Conservation (phyloP, 441 rosid species). For the Corymbia calophylla region DNA sequence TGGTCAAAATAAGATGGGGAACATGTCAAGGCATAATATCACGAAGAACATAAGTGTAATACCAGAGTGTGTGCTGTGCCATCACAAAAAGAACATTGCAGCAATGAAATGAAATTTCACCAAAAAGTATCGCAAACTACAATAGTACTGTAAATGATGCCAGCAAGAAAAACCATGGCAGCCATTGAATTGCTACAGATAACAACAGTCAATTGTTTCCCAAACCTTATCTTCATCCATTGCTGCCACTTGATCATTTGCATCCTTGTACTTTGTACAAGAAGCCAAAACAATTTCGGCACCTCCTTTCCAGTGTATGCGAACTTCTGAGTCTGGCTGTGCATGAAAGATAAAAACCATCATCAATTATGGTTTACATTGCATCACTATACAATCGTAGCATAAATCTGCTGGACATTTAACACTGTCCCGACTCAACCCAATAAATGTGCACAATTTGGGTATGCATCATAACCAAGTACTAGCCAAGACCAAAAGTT, state of each 20-base stretch:
- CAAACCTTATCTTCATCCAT: conserved; percentile 69
- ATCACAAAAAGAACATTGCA: neutral
- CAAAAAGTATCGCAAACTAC: neutral
- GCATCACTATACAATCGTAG: neutral
- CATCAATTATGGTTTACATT: neutral
- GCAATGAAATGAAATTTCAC: neutral
- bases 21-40: accelerated
- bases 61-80: neutral
- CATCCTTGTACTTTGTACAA: conserved; percentile 53
- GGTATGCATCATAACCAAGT: neutral
- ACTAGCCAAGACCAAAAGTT: neutral
- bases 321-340: conserved; percentile 67
- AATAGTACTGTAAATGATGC: neutral
- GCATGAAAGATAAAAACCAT: neutral
- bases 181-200: neutral
- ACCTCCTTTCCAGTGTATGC: conserved; percentile 96
- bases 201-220: neutral
- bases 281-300: conserved; percentile 87
- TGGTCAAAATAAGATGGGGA: neutral
- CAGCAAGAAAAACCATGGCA: neutral
- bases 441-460: neutral
- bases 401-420: neutral
- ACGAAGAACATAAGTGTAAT: neutral
- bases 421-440: neutral
- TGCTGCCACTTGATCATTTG: conserved; percentile 27